phyloP scores from a whole-genome alignment of 495 filamentous ascomycete species.

The Trichoderma gamsii region DNA sequence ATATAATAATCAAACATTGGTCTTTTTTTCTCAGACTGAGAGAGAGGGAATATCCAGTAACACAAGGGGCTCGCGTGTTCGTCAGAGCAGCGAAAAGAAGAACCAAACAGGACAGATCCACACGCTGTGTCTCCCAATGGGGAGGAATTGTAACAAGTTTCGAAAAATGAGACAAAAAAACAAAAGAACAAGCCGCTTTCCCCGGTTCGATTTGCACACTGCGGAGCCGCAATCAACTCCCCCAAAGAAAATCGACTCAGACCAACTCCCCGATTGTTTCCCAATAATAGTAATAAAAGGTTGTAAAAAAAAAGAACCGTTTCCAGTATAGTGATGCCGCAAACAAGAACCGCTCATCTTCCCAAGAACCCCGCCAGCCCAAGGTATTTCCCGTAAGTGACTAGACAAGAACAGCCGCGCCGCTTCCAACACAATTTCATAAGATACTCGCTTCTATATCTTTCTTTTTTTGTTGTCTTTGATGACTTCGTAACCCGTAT shows the following conservation, averaged over 20 bases:
- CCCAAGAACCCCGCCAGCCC: conserved; percentile 14
- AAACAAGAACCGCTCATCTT: conserved; percentile 17
- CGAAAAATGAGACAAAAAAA: background rate
- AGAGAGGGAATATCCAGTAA: conserved; percentile 13
- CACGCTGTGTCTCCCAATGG: background rate
- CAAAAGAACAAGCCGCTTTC: conserved; percentile 12
- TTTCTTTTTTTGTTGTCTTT: conserved; percentile 18
- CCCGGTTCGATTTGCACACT: conserved; percentile 7
- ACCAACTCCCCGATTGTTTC: conserved; percentile 11
- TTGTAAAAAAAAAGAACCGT: conserved; percentile 10
- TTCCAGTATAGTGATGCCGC: conserved; percentile 16
- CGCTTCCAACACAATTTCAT: conserved; percentile 11
- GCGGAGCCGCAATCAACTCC: conserved; percentile 4
- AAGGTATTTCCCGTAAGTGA: conserved; percentile 16
- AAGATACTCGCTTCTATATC: conserved; percentile 17
- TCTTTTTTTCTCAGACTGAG: conserved; percentile 4
- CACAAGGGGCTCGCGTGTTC: conserved; percentile 7
- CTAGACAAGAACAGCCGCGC: conserved; percentile 15
- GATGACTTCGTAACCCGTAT: conserved; percentile 17
- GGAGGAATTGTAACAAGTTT: background rate
- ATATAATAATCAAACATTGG: background rate
- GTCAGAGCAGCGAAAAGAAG: conserved; percentile 12
- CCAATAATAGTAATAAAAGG: background rate
- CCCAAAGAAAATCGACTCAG: conserved; percentile 9
- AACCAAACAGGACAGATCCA: conserved; percentile 12